Evolutionary conservation across 495 filamentous ascomycete species (phyloP).

Genomic region (Penicillium cataractarum): DNA sequence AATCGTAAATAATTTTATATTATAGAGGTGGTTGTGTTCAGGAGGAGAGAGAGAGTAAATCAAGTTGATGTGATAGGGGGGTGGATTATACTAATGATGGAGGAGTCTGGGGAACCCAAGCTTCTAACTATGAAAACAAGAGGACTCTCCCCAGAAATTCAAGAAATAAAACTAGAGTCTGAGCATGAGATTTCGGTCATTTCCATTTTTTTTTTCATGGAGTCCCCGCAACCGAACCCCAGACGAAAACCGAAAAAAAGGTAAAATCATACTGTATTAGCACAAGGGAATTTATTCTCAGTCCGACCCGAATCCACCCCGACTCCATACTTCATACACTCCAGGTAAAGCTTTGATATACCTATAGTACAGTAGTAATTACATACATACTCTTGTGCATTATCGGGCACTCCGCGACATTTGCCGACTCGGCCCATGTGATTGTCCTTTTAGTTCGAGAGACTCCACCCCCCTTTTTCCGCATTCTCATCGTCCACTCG

Average conservation of each 20-base stretch:
- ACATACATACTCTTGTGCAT: too few species aligned
- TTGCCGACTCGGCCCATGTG: conserved; percentile 18
- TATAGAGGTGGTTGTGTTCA: not conserved
- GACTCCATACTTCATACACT: too few species aligned
- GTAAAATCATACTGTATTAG: not conserved
- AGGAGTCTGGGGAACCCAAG: not conserved
- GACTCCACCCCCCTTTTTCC: conserved; percentile 3
- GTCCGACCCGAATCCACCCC: conserved; percentile 1
- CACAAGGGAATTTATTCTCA: not conserved
- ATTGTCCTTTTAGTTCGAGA: not conserved
- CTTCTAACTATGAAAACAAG: not conserved
- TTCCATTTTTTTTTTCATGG: not conserved
- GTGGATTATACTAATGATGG: not conserved
- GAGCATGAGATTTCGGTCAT: not conserved
- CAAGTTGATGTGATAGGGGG: not conserved
- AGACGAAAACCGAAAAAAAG: not conserved
- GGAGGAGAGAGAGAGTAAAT: not conserved
- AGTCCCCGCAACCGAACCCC: conserved; percentile 15
- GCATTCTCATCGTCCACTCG: not conserved
- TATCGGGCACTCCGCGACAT: not conserved
- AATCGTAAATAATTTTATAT: too few species aligned
- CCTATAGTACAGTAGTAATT: too few species aligned
- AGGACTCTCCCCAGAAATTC: not conserved
- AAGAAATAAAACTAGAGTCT: too few species aligned
- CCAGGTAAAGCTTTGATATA: too few species aligned